Conservation (phyloP, 2,329 filamentous ascomycete genomes). For the Monosporascus sp. region DNA sequence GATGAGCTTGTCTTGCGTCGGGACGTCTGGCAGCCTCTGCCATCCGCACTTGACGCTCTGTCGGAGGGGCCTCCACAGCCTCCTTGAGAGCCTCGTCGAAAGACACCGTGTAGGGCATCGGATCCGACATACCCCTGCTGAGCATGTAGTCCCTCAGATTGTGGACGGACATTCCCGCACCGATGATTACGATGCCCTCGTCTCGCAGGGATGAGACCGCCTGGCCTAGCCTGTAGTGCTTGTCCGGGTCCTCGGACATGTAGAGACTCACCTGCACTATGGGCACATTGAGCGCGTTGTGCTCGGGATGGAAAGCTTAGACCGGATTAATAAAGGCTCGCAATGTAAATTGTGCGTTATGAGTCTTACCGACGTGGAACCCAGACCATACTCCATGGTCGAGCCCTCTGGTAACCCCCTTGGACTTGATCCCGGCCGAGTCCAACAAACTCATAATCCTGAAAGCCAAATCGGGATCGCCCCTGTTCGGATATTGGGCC, state of each 20-base stretch:
- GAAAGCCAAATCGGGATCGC: slow-evolving; percentile 53
- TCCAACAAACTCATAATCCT: slow-evolving; percentile 51
- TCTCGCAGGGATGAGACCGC: slow-evolving; percentile 62
- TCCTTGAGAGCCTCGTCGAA: slow-evolving; percentile 67
- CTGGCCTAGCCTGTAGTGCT: slow-evolving; percentile 63
- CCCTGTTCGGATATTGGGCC: slow-evolving; percentile 59
- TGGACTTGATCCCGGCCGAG: slow-evolving; percentile 52
- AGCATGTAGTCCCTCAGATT: slow-evolving; percentile 55
- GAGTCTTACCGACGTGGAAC: slow-evolving; percentile 45
- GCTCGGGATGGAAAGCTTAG: slow-evolving; percentile 53
- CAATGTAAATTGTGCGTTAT: neutral
- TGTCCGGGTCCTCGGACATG: slow-evolving; percentile 55
- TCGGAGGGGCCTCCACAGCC: slow-evolving; percentile 46
- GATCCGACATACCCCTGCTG: slow-evolving; percentile 36
- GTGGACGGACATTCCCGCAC: slow-evolving; percentile 71
- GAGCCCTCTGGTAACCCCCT: slow-evolving; percentile 57
- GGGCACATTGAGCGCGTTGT: slow-evolving; percentile 60
- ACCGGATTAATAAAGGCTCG: neutral
- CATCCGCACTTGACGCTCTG: slow-evolving; percentile 35
- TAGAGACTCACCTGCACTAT: slow-evolving; percentile 70
- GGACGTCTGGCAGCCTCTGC: slow-evolving; percentile 33
- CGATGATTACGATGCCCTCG: slow-evolving; percentile 62
- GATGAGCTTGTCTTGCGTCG: slow-evolving; percentile 43
- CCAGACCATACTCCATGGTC: slow-evolving; percentile 73
- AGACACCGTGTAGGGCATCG: slow-evolving; percentile 51